phyloP scores from a whole-genome alignment of 2,329 filamentous ascomycete species.

The Fusarium palustre region DNA sequence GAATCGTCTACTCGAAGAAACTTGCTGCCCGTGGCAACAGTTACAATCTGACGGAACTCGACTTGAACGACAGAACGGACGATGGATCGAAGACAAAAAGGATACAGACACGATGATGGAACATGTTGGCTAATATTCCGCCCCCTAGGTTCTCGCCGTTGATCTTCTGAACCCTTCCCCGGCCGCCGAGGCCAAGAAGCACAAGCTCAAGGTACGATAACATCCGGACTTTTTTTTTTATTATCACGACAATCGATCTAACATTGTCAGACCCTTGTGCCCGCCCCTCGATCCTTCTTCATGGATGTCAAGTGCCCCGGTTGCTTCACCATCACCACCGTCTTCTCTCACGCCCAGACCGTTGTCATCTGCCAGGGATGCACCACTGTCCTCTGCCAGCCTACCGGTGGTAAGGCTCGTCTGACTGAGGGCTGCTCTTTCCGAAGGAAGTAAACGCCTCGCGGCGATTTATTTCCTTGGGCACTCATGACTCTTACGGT shows the following conservation, averaged over 20 bases:
- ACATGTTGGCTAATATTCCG: constrained; percentile 60
- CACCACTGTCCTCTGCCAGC: constrained; percentile 99
- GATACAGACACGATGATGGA: constrained; percentile 34
- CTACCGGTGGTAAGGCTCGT: constrained; percentile 98
- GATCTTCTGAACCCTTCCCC: constrained; percentile 99
- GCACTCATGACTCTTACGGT: constrained; percentile 63
- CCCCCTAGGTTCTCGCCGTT: constrained; percentile 94
- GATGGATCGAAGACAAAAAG: constrained; percentile 29
- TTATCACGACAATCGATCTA: constrained; percentile 40
- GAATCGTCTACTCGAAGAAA: constrained; percentile 32
- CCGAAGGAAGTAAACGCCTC: constrained; percentile 93
- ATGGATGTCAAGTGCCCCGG: constrained; percentile 99
- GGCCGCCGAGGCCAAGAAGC: constrained; percentile 98
- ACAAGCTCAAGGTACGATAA: constrained; percentile 96
- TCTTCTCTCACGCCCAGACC: constrained; percentile 99
- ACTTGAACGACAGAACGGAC: constrained; percentile 13
- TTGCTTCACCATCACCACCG: constrained; percentile 99
- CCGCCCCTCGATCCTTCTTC: constrained; percentile 98
- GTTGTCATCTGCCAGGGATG: constrained; percentile 99
- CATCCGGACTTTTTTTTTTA: constrained; percentile 9
- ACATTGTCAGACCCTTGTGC: constrained; percentile 82
- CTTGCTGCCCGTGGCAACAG: constrained; percentile 34
- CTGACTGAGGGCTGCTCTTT: constrained; percentile 99
- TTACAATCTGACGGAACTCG: constrained; percentile 35
- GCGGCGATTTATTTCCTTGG: constrained; percentile 60